Evolutionary conservation across 768 basidiomycete species (phyloP).

Genomic region (Hebeloma cylindrosporum): DNA sequence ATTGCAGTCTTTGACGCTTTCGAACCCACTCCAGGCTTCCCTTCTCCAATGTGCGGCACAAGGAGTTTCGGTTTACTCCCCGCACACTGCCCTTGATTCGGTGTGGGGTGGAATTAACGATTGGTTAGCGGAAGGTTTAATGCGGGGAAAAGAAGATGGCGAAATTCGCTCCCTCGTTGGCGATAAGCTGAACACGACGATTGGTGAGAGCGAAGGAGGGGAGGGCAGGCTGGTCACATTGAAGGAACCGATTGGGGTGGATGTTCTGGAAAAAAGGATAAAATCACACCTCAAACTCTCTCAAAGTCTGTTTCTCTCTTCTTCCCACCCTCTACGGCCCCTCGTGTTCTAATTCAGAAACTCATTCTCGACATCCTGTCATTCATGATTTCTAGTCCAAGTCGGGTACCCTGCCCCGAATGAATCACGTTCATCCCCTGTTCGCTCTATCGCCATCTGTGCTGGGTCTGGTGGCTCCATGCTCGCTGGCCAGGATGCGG

Average conservation of each 20-base stretch:
- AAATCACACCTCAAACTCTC: conserved; percentile 60
- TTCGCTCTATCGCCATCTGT: conserved; percentile 80
- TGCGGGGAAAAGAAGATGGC: conserved; percentile 38
- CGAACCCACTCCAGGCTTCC: conserved; percentile 75
- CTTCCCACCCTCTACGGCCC: conserved; percentile 17
- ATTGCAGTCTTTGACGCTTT: conserved; percentile 72
- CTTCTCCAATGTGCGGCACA: conserved; percentile 77
- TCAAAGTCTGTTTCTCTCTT: conserved; percentile 29
- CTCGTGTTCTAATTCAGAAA: conserved; percentile 20
- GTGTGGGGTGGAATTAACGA: conserved; percentile 87
- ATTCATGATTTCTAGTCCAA: conserved; percentile 51
- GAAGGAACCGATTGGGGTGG: conserved; percentile 53
- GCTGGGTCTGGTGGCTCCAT: conserved; percentile 87
- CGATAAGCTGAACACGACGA: conserved; percentile 39
- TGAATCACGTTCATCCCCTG: conserved; percentile 30
- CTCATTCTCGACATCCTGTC: conserved; percentile 10
- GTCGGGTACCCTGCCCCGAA: conserved; percentile 49
- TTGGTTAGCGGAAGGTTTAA: conserved; percentile 69
- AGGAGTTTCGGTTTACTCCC: conserved; percentile 84
- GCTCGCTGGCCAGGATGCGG: conserved; percentile 69
- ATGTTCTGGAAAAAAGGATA: conserved; percentile 62
- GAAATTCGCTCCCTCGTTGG: conserved; percentile 37
- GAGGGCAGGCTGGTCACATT: conserved; percentile 71
- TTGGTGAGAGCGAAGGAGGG: conserved; percentile 48
- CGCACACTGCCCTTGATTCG: conserved; percentile 88